Conservation (phyloP, 176 grass and related monocot genomes). For the Aegilops speltoides region DNA sequence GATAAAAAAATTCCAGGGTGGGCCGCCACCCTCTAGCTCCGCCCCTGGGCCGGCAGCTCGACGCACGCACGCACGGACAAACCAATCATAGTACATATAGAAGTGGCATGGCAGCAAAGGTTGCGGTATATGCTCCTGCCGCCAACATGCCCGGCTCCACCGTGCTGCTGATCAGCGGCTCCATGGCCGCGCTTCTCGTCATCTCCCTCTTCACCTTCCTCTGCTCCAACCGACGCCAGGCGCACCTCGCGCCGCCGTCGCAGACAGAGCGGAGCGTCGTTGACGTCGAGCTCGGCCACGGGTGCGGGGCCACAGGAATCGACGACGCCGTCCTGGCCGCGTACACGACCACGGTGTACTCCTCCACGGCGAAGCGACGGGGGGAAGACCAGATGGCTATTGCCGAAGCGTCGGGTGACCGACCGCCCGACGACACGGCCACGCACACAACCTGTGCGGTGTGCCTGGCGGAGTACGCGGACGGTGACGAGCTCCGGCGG, state of each 20-base stretch:
- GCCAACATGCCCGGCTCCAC: neutral
- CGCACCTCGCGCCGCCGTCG: neutral
- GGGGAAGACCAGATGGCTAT: neutral
- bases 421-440: neutral
- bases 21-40: no score
- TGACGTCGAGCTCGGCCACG: constrained; percentile 4
- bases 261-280: neutral
- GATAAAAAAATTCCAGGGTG: no score
- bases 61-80: no score
- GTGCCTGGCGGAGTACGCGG: constrained; percentile 45
- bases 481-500: constrained; percentile 44
- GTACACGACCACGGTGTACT: constrained; percentile 33
- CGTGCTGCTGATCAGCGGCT: neutral
- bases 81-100: neutral
- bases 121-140: neutral
- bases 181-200: neutral
- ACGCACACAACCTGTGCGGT: constrained; percentile 22
- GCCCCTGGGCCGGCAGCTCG: no score
- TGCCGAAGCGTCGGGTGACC: neutral
- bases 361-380: neutral
- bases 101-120: neutral
- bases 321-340: constrained; percentile 30
- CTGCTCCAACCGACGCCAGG: neutral
- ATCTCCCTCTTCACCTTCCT: neutral
- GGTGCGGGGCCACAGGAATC: neutral